phyloP scores from a whole-genome alignment of 257 asterid species.

The Anisodus acutangulus region DNA sequence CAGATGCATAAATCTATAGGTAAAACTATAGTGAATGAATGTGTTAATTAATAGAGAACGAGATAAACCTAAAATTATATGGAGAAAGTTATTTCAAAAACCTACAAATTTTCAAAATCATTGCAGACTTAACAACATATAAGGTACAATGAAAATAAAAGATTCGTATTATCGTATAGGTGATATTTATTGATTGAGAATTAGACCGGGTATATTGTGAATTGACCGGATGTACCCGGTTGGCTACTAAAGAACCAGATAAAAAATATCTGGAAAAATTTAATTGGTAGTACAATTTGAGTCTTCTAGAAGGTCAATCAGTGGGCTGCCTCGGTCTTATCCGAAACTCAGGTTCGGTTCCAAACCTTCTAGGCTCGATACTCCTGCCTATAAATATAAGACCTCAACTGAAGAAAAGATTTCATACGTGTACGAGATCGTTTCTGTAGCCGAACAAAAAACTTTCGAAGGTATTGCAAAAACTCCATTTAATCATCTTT shows the following conservation, averaged over 20 bases:
- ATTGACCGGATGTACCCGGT: constrained; percentile 2
- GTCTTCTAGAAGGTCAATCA: constrained; percentile 58
- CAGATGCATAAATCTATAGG: too few relatives aligned
- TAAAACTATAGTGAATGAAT: too few relatives aligned
- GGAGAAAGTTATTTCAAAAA: too few relatives aligned
- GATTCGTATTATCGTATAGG: neutral
- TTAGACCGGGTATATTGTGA: neutral
- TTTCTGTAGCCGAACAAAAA: constrained; percentile 15
- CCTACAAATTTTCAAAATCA: too few relatives aligned
- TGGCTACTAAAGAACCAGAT: neutral
- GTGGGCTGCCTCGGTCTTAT: constrained; percentile 53
- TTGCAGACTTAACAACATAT: neutral
- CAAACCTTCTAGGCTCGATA: constrained; percentile 53
- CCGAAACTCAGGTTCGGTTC: constrained; percentile 48
- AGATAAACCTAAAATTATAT: too few relatives aligned
- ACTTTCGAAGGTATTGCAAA: constrained; percentile 35
- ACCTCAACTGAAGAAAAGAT: neutral
- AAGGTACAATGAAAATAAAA: too few relatives aligned
- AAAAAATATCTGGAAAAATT: neutral
- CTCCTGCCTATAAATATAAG: constrained; percentile 40
- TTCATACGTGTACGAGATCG: constrained; percentile 22
- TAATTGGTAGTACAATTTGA: neutral
- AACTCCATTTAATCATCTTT: neutral
- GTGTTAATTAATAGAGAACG: too few relatives aligned
- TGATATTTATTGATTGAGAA: too few relatives aligned